These are phyloP conservation scores for Paulinella micropora DNA, from an alignment of 78 protist genomes.

Conservation along the genomic window DNA sequence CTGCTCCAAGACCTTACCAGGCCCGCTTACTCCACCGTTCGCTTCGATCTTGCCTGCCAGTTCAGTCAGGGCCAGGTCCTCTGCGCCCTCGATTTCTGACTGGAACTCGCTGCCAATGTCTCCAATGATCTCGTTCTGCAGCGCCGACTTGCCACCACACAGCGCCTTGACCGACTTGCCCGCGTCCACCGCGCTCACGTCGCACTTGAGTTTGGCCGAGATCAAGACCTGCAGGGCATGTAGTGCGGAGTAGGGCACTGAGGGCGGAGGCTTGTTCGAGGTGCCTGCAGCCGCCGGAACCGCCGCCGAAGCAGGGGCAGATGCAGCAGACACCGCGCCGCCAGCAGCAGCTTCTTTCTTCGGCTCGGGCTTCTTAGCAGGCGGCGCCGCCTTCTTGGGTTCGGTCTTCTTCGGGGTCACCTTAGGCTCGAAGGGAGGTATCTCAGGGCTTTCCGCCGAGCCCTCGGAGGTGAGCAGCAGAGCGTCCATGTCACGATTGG, in stretches of 20 bases:
- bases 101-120: slow-evolving; percentile 35
- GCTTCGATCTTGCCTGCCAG: not conserved
- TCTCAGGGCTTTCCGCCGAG: not conserved
- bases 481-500: not conserved
- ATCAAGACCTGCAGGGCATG: slow-evolving; percentile 18
- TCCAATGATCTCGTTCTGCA: slow-evolving; percentile 50
- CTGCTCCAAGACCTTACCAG: slow-evolving; percentile 12
- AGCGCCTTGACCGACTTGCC: slow-evolving; percentile 25
- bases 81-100: slow-evolving; percentile 20
- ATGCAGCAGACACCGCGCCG: not conserved
- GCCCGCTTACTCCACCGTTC: no score
- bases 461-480: slow-evolving; percentile 1
- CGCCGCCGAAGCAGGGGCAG: slow-evolving; percentile 12
- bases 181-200: slow-evolving; percentile 3
- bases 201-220: slow-evolving; percentile 16
- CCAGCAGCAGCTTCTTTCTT: no score
- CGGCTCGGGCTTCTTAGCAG: not conserved
- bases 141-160: slow-evolving; percentile 39
- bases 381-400: not conserved
- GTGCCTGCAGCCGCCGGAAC: not conserved
- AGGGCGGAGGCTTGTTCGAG: not conserved
- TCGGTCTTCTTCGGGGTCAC: not conserved
- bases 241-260: slow-evolving; percentile 8
- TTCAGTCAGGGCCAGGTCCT: slow-evolving; percentile 27
- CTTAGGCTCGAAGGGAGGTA: no score